Evolutionary conservation across 371 early-diverging fungal species (phyloP).

Genomic region (Mortierella sp.): DNA sequence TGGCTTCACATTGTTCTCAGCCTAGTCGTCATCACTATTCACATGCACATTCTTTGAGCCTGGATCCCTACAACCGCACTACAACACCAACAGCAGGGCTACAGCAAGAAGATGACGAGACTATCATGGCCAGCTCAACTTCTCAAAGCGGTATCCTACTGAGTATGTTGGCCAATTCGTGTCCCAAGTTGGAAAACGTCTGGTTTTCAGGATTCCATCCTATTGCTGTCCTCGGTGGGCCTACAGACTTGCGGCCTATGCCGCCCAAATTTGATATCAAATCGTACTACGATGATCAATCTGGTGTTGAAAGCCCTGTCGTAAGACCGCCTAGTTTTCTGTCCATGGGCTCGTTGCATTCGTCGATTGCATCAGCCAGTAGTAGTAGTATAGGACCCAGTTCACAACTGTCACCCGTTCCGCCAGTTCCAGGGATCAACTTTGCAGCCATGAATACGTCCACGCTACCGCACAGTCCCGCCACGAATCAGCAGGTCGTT

Average conservation of each 20-base stretch:
- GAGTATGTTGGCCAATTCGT: constrained; percentile 25
- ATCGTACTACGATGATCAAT: constrained; percentile 1
- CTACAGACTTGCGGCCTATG: constrained; percentile 36
- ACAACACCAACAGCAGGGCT: constrained; percentile 15
- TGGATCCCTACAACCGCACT: constrained; percentile 21
- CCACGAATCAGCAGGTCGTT: neutral
- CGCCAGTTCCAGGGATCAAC: constrained; percentile 22
- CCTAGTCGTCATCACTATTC: constrained; percentile 3
- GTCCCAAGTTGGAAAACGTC: constrained; percentile 30
- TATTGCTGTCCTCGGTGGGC: constrained; percentile 36
- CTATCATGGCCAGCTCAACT: constrained; percentile 17
- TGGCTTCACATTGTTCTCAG: constrained; percentile 4
- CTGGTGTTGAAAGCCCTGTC: too few relatives aligned
- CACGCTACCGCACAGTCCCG: neutral
- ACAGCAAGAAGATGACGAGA: constrained; percentile 26
- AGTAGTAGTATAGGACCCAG: too few relatives aligned
- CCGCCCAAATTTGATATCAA: constrained; percentile 12
- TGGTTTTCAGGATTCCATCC: constrained; percentile 50
- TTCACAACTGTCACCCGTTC: too few relatives aligned
- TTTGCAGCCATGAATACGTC: neutral
- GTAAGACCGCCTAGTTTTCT: neutral
- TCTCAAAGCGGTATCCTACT: constrained; percentile 27
- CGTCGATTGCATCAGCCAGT: too few relatives aligned
- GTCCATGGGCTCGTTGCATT: too few relatives aligned
- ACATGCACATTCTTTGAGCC: constrained; percentile 11